A percentile compares a stretch with the other conserved stretches of the same genome.
Evolutionary conservation across 176 grass and related monocot species (phyloP).

Genomic region (Miscanthus lutarioriparius): DNA sequence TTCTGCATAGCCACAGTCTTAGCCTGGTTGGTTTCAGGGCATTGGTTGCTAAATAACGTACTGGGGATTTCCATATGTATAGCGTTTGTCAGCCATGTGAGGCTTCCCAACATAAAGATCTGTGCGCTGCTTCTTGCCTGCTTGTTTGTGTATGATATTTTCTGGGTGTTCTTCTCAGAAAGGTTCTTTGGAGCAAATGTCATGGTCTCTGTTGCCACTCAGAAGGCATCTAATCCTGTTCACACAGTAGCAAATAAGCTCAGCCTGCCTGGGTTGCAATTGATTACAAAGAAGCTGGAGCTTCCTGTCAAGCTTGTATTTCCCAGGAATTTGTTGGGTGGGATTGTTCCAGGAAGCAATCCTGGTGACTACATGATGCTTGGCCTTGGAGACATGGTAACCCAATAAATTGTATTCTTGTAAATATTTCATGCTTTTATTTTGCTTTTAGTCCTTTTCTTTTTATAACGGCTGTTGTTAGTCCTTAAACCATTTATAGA

Average conservation of each 20-base stretch:
- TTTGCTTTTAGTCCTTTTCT: not conserved
- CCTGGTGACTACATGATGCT: constrained; percentile 95
- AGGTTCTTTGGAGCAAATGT: constrained; percentile 97
- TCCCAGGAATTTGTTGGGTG: constrained; percentile 90
- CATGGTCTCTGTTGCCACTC: constrained; percentile 98
- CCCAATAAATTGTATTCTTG: not conserved
- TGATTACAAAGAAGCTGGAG: constrained; percentile 92
- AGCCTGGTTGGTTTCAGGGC: constrained; percentile 82
- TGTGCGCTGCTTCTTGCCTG: constrained; percentile 78
- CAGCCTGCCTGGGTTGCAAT: constrained; percentile 80
- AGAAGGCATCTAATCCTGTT: constrained; percentile 96
- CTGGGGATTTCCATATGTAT: constrained; percentile 91
- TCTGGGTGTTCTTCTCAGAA: constrained; percentile 99
- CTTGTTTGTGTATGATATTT: constrained; percentile 93
- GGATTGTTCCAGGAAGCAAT: constrained; percentile 67
- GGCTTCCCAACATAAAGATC: constrained; percentile 97
- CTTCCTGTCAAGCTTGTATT: constrained; percentile 96
- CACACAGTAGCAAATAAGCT: constrained; percentile 87
- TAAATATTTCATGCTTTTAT: not conserved
- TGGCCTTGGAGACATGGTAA: constrained; percentile 99
- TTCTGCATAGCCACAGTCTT: constrained; percentile 60
- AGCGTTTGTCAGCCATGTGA: constrained; percentile 95
- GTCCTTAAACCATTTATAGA: not conserved
- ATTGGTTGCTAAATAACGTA: constrained; percentile 92
- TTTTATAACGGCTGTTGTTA: not conserved